A percentile compares a stretch with the other conserved stretches of the same genome.
phyloP scores from a whole-genome alignment of 306 rosid genomes.

The Lagenaria siceraria region DNA sequence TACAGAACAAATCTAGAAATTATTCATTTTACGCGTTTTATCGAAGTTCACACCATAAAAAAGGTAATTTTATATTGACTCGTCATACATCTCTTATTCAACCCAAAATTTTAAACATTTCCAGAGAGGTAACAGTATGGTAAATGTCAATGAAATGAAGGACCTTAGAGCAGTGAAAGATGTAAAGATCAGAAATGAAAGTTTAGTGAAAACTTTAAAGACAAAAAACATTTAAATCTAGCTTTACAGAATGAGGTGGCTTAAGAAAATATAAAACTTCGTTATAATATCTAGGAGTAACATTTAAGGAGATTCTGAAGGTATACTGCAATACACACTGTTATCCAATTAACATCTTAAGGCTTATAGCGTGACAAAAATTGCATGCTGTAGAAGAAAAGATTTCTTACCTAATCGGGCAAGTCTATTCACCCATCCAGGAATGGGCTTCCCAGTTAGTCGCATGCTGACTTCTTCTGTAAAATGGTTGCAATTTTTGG shows the following conservation, averaged over 20 bases:
- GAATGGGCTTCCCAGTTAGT: conserved; percentile 82
- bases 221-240: background rate
- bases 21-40: background rate
- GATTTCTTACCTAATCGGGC: conserved; percentile 67
- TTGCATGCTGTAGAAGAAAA: conserved; percentile 7
- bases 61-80: background rate
- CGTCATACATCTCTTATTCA: background rate
- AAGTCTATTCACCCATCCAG: conserved; percentile 93
- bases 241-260: background rate
- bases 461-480: conserved; percentile 70
- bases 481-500: conserved; percentile 95
- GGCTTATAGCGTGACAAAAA: conserved; percentile 5
- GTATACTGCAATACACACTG: background rate
- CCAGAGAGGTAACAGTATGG: background rate
- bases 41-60: background rate
- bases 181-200: background rate
- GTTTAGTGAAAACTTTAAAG: background rate
- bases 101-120: background rate
- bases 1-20: background rate
- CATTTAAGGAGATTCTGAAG: background rate
- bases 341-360: background rate
- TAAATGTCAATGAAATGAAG: background rate
- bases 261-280: background rate
- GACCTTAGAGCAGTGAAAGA: background rate
- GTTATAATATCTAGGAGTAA: background rate